phyloP scores from a whole-genome alignment of 176 grass and related monocot species.

The Puccinellia tenuiflora region DNA sequence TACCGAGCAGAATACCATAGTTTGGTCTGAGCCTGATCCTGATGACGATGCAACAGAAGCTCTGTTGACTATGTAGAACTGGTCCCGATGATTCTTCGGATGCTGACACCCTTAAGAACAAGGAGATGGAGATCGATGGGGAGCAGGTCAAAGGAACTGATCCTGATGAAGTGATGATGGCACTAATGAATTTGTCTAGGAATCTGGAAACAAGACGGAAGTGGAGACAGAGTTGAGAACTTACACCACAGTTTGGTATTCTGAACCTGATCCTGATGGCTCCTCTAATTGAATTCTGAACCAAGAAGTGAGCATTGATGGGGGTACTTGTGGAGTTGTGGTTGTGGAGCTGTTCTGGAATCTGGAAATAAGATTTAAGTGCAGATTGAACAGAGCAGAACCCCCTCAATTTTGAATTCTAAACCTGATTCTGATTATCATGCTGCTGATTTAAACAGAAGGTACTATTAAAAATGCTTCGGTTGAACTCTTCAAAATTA shows the following conservation, averaged over 20 bases:
- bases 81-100: constrained; percentile 30
- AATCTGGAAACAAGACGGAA: constrained; percentile 30
- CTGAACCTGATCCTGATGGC: constrained; percentile 49
- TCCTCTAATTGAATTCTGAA: constrained; percentile 23
- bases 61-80: constrained; percentile 15
- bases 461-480: constrained; percentile 50
- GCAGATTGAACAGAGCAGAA: not conserved
- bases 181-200: constrained; percentile 4
- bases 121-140: not conserved
- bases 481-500: constrained; percentile 77
- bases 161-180: constrained; percentile 26
- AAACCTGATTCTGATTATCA: constrained; percentile 50
- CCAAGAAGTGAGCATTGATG: constrained; percentile 7
- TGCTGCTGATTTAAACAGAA: constrained; percentile 33
- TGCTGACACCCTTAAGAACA: constrained; percentile 18
- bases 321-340: no score
- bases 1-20: not conserved
- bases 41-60: constrained; percentile 14
- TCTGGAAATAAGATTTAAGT: constrained; percentile 20
- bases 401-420: not conserved
- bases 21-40: constrained; percentile 34
- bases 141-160: constrained; percentile 20
- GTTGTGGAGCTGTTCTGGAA: not conserved
- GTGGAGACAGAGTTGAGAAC: constrained; percentile 7
- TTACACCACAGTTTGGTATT: not conserved